A percentile compares a stretch with the other conserved stretches of the same genome.
Evolutionary conservation across 176 grass and related monocot genomes (phyloP).

Genomic region (Oryza longistaminata): DNA sequence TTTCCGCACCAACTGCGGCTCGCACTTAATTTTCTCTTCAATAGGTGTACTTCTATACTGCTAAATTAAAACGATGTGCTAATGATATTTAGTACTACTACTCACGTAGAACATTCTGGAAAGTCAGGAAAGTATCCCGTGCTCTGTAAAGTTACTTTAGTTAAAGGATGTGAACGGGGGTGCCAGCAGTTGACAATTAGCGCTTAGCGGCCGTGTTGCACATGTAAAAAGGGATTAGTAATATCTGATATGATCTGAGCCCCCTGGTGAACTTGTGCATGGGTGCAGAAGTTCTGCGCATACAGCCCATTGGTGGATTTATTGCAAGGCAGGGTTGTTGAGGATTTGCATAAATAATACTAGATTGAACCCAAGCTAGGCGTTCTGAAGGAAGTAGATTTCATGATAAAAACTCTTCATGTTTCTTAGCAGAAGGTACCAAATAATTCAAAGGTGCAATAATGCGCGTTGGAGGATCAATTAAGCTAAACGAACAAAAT

Average conservation of each 20-base stretch:
- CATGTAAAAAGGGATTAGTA: not conserved
- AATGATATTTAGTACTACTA: not conserved
- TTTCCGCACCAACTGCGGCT: not conserved
- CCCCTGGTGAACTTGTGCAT: not conserved
- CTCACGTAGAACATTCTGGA: not conserved
- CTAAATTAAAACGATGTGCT: not conserved
- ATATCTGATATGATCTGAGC: too few relatives aligned
- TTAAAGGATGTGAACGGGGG: not conserved
- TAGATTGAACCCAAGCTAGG: too few relatives aligned
- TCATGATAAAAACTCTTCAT: not conserved
- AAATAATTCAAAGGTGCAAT: not conserved
- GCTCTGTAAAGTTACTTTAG: not conserved
- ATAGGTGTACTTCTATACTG: not conserved
- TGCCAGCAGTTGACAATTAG: constrained; percentile 3
- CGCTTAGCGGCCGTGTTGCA: not conserved
- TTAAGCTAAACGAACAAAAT: not conserved
- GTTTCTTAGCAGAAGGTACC: constrained; percentile 26
- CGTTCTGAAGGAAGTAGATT: too few relatives aligned
- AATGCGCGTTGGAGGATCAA: not conserved
- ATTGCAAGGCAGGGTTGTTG: too few relatives aligned
- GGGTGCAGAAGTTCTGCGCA: too few relatives aligned
- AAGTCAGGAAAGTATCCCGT: not conserved
- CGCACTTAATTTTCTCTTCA: not conserved
- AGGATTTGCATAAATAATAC: not conserved
- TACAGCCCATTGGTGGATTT: not conserved